phyloP scores from a whole-genome alignment of 345 rosid species.

The Citrus reticulata region DNA sequence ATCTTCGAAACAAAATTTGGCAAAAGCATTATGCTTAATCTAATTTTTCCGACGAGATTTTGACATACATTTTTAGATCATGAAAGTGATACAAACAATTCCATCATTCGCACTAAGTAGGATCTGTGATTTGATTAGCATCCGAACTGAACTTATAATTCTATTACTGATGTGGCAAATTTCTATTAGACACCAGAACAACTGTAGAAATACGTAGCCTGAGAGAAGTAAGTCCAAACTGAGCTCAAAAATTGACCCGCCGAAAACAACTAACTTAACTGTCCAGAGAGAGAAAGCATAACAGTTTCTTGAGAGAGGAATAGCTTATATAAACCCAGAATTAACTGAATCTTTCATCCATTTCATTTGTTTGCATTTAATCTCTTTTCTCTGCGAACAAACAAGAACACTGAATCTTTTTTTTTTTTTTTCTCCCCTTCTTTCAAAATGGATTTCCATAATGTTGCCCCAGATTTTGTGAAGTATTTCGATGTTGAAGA shows the following conservation, averaged over 20 bases:
- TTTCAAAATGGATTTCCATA: not conserved
- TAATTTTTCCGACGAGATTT: no score
- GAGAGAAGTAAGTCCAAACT: not conserved
- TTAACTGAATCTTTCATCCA: not conserved
- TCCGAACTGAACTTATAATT: no score
- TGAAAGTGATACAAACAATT: no score
- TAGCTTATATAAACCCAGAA: no score
- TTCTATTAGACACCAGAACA: not conserved
- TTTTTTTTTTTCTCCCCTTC: no score
- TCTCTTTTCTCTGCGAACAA: not conserved
- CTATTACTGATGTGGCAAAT: not conserved
- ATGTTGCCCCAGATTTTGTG: not conserved
- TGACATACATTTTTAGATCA: no score
- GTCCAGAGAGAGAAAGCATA: not conserved
- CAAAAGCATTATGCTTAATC: no score
- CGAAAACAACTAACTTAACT: not conserved
- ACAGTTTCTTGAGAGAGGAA: not conserved
- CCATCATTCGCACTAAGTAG: no score
- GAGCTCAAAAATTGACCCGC: not conserved
- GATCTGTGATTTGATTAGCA: no score
- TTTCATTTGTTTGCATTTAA: not conserved
- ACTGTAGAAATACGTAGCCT: not conserved
- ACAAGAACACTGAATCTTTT: not conserved
- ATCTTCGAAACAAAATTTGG: no score
- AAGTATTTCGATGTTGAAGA: not conserved